Conservation (phyloP, 352 stramenopile genomes). For the Lagenidium sp. region DNA sequence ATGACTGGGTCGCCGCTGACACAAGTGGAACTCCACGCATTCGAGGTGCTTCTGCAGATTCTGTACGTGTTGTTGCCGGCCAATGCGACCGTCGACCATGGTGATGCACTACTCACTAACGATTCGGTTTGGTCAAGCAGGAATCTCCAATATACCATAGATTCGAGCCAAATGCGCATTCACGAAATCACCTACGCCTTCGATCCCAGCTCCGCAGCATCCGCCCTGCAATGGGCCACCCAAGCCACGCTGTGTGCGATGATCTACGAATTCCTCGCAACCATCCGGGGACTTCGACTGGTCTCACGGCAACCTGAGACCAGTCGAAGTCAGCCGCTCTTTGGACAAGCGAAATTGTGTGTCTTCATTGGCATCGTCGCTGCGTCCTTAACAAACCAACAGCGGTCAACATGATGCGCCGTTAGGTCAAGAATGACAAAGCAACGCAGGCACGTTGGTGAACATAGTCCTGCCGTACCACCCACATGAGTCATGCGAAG, state of each 20-base stretch:
- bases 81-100: not conserved
- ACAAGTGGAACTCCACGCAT: constrained; percentile 42
- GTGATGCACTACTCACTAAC: not conserved
- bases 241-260: constrained; percentile 11
- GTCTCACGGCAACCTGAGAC: constrained; percentile 70
- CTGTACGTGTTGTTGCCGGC: constrained; percentile 37
- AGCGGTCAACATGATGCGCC: too few relatives aligned
- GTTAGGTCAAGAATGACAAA: too few relatives aligned
- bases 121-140: not conserved
- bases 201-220: constrained; percentile 2
- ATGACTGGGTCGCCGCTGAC: constrained; percentile 49
- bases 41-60: constrained; percentile 75
- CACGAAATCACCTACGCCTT: constrained; percentile 4
- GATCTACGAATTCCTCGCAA: constrained; percentile 54
- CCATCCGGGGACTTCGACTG: constrained; percentile 68
- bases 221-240: constrained; percentile 1
- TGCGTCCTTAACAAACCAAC: too few relatives aligned
- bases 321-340: too few relatives aligned
- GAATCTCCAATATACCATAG: constrained; percentile 13
- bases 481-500: too few relatives aligned
- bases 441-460: too few relatives aligned
- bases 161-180: constrained; percentile 10
- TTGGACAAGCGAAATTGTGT: too few relatives aligned
- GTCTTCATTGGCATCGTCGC: too few relatives aligned
- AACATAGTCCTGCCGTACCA: too few relatives aligned